A percentile compares a stretch with the other conserved stretches of the same genome.
phyloP scores from a whole-genome alignment of 208 protist species.

The Ichthyophonus hoferi region DNA sequence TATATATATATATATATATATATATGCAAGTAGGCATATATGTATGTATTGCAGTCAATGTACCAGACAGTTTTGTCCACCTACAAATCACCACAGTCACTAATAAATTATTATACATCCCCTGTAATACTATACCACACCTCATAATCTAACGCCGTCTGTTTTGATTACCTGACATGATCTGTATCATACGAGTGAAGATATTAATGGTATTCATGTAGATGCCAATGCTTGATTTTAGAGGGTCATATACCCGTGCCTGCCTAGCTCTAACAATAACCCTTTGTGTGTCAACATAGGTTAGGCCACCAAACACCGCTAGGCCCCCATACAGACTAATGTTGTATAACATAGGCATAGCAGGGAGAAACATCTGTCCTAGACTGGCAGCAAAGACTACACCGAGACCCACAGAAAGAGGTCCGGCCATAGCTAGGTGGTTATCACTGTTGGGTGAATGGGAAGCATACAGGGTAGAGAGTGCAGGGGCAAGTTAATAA shows the following conservation, averaged over 20 bases:
- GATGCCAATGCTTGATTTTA: not conserved
- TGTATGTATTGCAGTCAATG: too few species aligned
- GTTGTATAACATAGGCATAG: conserved; percentile 29
- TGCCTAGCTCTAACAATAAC: conserved; percentile 20
- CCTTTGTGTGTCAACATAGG: conserved; percentile 24
- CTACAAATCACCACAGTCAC: too few species aligned
- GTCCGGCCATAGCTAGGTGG: conserved; percentile 17
- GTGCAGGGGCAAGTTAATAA: too few species aligned
- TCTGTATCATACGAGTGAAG: conserved; percentile 33
- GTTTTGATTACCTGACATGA: conserved; percentile 15
- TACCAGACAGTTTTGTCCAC: too few species aligned
- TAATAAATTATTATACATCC: too few species aligned
- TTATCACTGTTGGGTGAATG: conserved; percentile 18
- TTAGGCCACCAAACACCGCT: conserved; percentile 32
- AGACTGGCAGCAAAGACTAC: conserved; percentile 28
- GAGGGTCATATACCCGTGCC: not conserved
- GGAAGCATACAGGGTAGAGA: too few species aligned
- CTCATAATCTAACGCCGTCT: too few species aligned
- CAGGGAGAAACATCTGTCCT: conserved; percentile 26
- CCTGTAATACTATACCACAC: too few species aligned
- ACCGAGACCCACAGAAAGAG: conserved; percentile 28
- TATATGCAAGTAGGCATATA: too few species aligned
- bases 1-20: too few species aligned
- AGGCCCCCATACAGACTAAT: conserved; percentile 35
- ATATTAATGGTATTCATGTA: conserved; percentile 43